Percentiles rank a stretch among this genome's conserved stretches.
Conservation (phyloP, 768 basidiomycete genomes). For the Clitopilus hobsonii region DNA sequence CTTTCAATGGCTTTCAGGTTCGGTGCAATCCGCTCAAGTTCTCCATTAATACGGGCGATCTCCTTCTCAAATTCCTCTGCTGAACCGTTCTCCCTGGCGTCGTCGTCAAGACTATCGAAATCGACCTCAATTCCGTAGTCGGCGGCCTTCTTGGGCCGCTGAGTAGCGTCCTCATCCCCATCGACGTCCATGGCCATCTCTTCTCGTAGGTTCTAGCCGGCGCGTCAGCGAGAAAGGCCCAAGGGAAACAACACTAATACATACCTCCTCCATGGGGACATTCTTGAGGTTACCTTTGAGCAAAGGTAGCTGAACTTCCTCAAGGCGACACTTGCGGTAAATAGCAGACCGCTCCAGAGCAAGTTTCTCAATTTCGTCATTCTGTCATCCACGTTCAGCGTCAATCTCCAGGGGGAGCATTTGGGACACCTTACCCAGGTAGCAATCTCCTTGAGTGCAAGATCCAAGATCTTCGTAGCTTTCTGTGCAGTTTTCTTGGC, state of each 20-base stretch:
- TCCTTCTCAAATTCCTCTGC: slow-evolving; percentile 70
- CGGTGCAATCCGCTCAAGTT: slow-evolving; percentile 92
- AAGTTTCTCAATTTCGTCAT: slow-evolving; percentile 86
- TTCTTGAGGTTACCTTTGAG: slow-evolving; percentile 70
- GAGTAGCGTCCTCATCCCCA: slow-evolving; percentile 79
- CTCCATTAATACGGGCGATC: slow-evolving; percentile 63
- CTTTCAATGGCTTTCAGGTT: slow-evolving; percentile 96
- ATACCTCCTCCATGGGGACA: slow-evolving; percentile 94
- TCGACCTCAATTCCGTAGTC: slow-evolving; percentile 91
- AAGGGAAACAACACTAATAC: slow-evolving; percentile 6
- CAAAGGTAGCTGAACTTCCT: slow-evolving; percentile 85
- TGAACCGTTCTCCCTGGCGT: slow-evolving; percentile 67
- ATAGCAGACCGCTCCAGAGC: slow-evolving; percentile 80
- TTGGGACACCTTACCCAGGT: slow-evolving; percentile 46
- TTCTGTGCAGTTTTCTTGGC: slow-evolving; percentile 67
- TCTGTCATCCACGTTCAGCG: slow-evolving; percentile 13
- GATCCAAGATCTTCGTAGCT: slow-evolving; percentile 75
- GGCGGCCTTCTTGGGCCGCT: slow-evolving; percentile 62
- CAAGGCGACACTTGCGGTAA: slow-evolving; percentile 90
- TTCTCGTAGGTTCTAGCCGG: slow-evolving; percentile 64
- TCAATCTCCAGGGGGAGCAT: neutral
- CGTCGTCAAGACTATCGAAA: slow-evolving; percentile 69
- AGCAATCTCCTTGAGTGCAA: slow-evolving; percentile 87
- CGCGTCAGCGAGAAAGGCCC: slow-evolving; percentile 6
- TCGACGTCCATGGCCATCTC: slow-evolving; percentile 93